A percentile compares a stretch with the other conserved stretches of the same genome.
These are phyloP conservation scores for Thuidium tamariscinum DNA, from an alignment of 225 moss, liverwort and hornwort genomes.

Conservation along the genomic window DNA sequence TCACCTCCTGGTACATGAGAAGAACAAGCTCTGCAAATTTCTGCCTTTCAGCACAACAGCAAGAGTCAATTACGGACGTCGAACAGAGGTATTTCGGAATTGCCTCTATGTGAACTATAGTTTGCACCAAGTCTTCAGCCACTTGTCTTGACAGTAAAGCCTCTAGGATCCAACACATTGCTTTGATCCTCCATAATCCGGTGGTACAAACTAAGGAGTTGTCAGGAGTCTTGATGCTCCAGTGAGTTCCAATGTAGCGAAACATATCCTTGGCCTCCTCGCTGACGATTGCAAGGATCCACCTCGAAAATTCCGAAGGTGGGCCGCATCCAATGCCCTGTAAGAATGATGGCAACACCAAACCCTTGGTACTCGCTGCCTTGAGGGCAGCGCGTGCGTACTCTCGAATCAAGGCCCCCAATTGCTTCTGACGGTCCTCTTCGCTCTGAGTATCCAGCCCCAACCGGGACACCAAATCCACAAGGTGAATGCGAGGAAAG, in stretches of 20 bases:
- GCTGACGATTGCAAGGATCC: background rate
- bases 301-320: background rate
- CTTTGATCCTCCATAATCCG: background rate
- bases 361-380: too few relatives aligned
- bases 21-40: background rate
- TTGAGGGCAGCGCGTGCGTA: background rate
- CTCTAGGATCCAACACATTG: background rate
- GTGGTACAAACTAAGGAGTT: fast-evolving
- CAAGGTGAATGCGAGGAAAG: background rate
- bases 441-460: background rate
- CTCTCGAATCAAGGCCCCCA: background rate
- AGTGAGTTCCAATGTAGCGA: background rate
- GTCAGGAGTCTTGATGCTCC: background rate
- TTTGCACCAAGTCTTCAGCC: background rate
- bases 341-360: background rate
- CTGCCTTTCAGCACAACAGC: background rate
- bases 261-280: background rate
- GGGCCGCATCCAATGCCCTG: background rate
- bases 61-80: too few relatives aligned
- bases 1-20: background rate
- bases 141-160: background rate
- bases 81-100: background rate
- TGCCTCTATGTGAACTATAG: background rate
- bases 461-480: background rate
- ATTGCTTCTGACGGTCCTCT: background rate